A percentile compares a stretch with the other conserved stretches of the same genome.
phyloP scores from a whole-genome alignment of 768 basidiomycete species.

The Mycena venus region DNA sequence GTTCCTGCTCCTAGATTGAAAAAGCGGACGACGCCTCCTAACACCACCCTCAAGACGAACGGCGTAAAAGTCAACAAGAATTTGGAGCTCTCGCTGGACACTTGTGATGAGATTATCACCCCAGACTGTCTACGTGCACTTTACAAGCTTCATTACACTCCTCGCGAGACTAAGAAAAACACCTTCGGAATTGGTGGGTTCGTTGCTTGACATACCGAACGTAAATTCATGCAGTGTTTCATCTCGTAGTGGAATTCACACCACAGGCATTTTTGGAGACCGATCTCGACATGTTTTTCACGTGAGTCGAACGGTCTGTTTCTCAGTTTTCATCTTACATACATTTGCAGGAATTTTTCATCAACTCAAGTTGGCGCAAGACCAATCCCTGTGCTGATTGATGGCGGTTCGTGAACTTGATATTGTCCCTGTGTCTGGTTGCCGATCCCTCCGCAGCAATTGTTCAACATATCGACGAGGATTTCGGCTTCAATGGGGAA shows the following conservation, averaged over 20 bases:
- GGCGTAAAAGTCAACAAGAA: constrained; percentile 2
- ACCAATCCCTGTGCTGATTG: constrained; percentile 50
- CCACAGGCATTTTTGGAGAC: constrained; percentile 51
- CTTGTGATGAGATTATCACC: constrained; percentile 54
- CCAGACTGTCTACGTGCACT: constrained; percentile 56
- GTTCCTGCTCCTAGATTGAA: constrained; percentile 30
- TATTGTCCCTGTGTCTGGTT: not conserved
- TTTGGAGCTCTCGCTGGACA: constrained; percentile 28
- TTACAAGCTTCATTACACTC: constrained; percentile 51
- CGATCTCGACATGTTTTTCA: constrained; percentile 47
- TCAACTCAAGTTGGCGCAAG: constrained; percentile 44
- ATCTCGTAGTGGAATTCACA: constrained; percentile 51
- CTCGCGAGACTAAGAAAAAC: constrained; percentile 45
- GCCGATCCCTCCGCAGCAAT: constrained; percentile 35
- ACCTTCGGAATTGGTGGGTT: constrained; percentile 53
- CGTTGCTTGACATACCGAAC: not conserved
- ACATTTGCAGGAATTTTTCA: constrained; percentile 48
- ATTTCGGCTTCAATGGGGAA: constrained; percentile 55
- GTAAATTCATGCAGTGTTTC: not conserved
- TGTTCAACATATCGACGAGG: constrained; percentile 41
- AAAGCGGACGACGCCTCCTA: not conserved
- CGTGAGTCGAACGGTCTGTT: not conserved
- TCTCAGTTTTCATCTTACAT: not conserved
- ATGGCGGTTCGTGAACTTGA: constrained; percentile 43
- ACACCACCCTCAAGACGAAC: constrained; percentile 35